phyloP scores from a whole-genome alignment of 2,329 filamentous ascomycete species.

The Fusarium brachygibbosum region DNA sequence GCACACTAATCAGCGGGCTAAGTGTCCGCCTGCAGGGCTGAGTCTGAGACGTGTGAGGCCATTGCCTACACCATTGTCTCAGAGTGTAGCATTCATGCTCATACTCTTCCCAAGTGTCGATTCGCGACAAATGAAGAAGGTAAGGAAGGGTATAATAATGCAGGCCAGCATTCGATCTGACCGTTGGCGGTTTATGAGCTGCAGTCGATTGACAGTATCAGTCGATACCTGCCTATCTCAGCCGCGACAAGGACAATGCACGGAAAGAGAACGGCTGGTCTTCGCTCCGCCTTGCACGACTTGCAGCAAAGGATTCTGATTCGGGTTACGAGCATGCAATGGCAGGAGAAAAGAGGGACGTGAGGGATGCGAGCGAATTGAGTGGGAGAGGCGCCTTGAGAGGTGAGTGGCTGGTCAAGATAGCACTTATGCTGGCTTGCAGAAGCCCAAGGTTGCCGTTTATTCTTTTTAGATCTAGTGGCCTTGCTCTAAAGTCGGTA shows the following conservation, averaged over 20 bases:
- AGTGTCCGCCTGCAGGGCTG: slow-evolving; percentile 28
- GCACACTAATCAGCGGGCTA: slow-evolving; percentile 34
- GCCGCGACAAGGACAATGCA: slow-evolving; percentile 21
- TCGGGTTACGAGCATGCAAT: slow-evolving; percentile 42
- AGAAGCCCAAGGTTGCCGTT: slow-evolving; percentile 41
- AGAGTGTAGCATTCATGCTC: background rate
- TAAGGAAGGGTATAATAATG: slow-evolving; percentile 2
- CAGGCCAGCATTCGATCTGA: slow-evolving; percentile 1
- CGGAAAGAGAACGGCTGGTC: slow-evolving; percentile 17
- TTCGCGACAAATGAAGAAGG: background rate
- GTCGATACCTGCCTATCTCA: slow-evolving; percentile 38
- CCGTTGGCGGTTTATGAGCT: slow-evolving; percentile 3
- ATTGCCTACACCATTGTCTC: slow-evolving; percentile 24
- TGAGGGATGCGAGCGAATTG: slow-evolving; percentile 30
- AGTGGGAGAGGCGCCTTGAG: slow-evolving; percentile 37
- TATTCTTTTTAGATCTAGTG: slow-evolving; percentile 36
- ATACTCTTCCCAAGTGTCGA: background rate
- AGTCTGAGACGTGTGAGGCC: slow-evolving; percentile 43
- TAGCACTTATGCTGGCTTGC: slow-evolving; percentile 37
- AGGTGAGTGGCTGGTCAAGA: slow-evolving; percentile 43
- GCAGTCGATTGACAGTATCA: slow-evolving; percentile 14
- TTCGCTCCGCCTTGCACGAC: slow-evolving; percentile 38
- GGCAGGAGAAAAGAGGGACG: slow-evolving; percentile 38
- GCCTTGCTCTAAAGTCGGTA: slow-evolving; percentile 27
- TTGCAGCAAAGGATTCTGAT: slow-evolving; percentile 43